A percentile compares a stretch with the other conserved stretches of the same genome.
phyloP scores from a whole-genome alignment of 2,329 filamentous ascomycete genomes.

The Metarhizium sp. region DNA sequence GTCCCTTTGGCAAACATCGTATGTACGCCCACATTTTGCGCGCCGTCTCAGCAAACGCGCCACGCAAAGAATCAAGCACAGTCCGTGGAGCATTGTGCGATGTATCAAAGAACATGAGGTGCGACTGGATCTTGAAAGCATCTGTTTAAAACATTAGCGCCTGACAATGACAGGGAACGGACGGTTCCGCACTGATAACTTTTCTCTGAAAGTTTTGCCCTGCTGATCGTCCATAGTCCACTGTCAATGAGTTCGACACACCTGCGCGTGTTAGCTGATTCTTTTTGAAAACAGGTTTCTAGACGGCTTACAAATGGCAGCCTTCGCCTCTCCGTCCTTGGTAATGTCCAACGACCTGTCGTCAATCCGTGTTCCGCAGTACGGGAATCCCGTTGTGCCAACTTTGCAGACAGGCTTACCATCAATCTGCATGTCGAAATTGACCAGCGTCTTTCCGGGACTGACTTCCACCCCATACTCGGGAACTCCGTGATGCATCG shows the following conservation, averaged over 20 bases:
- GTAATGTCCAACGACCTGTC: constrained; percentile 64
- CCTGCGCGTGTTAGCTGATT: constrained; percentile 8
- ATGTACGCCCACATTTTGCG: constrained; percentile 61
- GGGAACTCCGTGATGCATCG: constrained; percentile 71
- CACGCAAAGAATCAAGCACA: constrained; percentile 65
- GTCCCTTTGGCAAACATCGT: constrained; percentile 45
- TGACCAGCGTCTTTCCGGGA: constrained; percentile 69
- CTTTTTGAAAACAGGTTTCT: background rate
- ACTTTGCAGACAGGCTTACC: constrained; percentile 40
- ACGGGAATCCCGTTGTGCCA: constrained; percentile 56
- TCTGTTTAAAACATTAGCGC: constrained; percentile 24
- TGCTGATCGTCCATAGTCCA: constrained; percentile 63
- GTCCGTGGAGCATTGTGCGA: constrained; percentile 61
- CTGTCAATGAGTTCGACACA: constrained; percentile 64
- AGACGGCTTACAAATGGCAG: constrained; percentile 6
- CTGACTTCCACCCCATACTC: constrained; percentile 76
- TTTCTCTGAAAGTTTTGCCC: constrained; percentile 76
- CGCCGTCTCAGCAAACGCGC: constrained; percentile 68
- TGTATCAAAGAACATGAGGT: constrained; percentile 76
- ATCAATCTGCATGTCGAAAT: constrained; percentile 60
- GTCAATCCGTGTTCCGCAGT: constrained; percentile 76
- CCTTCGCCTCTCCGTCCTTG: constrained; percentile 50
- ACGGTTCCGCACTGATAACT: constrained; percentile 48
- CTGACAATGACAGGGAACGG: background rate
- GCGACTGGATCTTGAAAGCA: constrained; percentile 75